phyloP scores from a whole-genome alignment of 2,329 filamentous ascomycete species.

The Sphaceloma murrayae region DNA sequence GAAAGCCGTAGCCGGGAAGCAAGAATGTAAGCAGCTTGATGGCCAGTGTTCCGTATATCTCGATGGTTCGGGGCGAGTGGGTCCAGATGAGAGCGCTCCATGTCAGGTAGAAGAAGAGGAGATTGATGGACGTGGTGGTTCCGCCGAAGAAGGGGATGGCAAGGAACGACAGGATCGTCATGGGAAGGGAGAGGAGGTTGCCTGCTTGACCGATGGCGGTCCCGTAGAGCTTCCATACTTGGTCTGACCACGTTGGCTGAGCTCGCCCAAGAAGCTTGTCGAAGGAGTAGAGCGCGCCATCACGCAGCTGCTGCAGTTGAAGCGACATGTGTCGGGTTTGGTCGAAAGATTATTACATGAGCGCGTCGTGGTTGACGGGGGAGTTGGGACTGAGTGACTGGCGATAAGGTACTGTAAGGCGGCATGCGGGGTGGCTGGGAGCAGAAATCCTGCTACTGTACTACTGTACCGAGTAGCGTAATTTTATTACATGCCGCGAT shows the following conservation, averaged over 20 bases:
- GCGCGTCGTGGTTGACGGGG: neutral
- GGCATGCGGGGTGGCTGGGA: no score
- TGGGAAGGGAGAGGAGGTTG: conserved; percentile 26
- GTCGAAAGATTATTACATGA: neutral
- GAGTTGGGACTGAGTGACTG: no score
- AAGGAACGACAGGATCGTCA: conserved; percentile 49
- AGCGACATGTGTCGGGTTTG: conserved; percentile 17
- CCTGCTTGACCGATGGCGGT: conserved; percentile 24
- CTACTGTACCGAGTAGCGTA: no score
- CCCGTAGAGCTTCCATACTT: conserved; percentile 23
- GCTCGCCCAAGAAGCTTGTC: conserved; percentile 28
- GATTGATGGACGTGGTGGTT: conserved; percentile 69
- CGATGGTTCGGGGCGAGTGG: conserved; percentile 64
- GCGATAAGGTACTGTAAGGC: no score
- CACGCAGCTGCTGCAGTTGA: conserved; percentile 21
- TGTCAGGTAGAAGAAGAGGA: conserved; percentile 83
- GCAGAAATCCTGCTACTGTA: no score
- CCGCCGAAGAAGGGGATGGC: conserved; percentile 65
- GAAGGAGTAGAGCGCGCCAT: conserved; percentile 23
- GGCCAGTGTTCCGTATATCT: conserved; percentile 59
- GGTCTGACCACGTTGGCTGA: conserved; percentile 19
- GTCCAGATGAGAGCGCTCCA: conserved; percentile 77
- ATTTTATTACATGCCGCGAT: no score
- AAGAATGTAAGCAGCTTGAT: conserved; percentile 63
- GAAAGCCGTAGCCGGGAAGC: conserved; percentile 60